Evolutionary conservation across 2,329 filamentous ascomycete species (phyloP).

Genomic region (Claviceps lovelessii): DNA sequence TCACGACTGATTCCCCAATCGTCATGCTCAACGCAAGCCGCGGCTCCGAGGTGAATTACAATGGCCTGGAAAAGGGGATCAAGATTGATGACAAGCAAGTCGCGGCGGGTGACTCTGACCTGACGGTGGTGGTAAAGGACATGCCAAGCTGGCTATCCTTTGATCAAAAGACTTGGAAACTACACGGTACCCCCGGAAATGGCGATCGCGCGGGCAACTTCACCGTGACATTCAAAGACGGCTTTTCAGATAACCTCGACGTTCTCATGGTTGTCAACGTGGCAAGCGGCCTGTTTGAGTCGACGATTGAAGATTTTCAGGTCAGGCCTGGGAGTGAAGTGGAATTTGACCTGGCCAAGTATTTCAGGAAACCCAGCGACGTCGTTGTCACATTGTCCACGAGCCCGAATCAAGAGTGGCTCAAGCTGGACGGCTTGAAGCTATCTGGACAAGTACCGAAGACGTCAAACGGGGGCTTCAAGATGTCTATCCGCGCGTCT

Average conservation of each 20-base stretch:
- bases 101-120: constrained; percentile 31
- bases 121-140: constrained; percentile 37
- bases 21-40: constrained; percentile 43
- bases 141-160: constrained; percentile 58
- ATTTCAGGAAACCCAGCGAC: constrained; percentile 26
- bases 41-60: constrained; percentile 37
- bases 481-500: constrained; percentile 17
- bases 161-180: constrained; percentile 42
- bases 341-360: constrained; percentile 26
- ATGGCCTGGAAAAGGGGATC: constrained; percentile 35
- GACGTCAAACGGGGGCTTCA: constrained; percentile 17
- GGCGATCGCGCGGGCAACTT: constrained; percentile 47
- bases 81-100: constrained; percentile 43
- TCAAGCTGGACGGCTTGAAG: constrained; percentile 24
- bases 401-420: constrained; percentile 27
- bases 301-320: constrained; percentile 25
- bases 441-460: constrained; percentile 28
- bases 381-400: constrained; percentile 23
- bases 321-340: constrained; percentile 27
- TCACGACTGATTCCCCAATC: constrained; percentile 46
- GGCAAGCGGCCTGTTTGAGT: constrained; percentile 25
- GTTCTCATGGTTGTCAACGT: constrained; percentile 32
- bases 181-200: constrained; percentile 52
- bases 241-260: constrained; percentile 43
- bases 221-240: constrained; percentile 44